A percentile compares a stretch with the other conserved stretches of the same genome.
Conservation (phyloP, 1,139 yeast species). For the Zygosaccharomyces pseudobailii region DNA sequence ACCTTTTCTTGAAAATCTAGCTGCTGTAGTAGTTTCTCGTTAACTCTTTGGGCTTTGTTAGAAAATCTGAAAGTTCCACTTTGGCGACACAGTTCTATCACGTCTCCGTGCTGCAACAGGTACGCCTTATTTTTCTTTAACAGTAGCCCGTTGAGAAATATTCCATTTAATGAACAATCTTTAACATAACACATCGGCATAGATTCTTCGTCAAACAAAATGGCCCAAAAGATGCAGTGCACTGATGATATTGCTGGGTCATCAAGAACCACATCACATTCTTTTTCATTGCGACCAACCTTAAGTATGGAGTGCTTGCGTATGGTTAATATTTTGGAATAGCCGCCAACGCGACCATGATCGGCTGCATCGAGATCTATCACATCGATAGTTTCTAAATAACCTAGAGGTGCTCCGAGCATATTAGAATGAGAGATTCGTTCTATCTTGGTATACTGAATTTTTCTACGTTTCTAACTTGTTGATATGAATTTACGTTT, state of each 20-base stretch:
- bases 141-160: conserved; percentile 40
- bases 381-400: conserved; percentile 14
- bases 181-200: conserved; percentile 49
- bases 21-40: conserved; percentile 9
- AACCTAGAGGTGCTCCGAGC: conserved; percentile 13
- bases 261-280: conserved; percentile 30
- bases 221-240: conserved; percentile 48
- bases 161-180: conserved; percentile 54
- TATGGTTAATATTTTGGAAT: conserved; percentile 10
- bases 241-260: conserved; percentile 40
- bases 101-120: conserved; percentile 44
- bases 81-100: conserved; percentile 39
- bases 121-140: conserved; percentile 36
- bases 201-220: conserved; percentile 46
- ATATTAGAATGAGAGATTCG: not conserved
- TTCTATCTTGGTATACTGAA: not conserved
- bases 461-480: conserved; percentile 4
- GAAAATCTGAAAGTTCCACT: conserved; percentile 27
- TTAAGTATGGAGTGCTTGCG: conserved; percentile 25
- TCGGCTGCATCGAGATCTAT: conserved; percentile 2
- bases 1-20: conserved; percentile 26
- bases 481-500: not conserved
- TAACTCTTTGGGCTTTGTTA: conserved; percentile 18
- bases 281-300: conserved; percentile 35
- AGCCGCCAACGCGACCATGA: conserved; percentile 11